Base-by-base conservation (phyloP, 768 basidiomycete genomes). In the Porpolomopsis calyptriformis region DNA sequence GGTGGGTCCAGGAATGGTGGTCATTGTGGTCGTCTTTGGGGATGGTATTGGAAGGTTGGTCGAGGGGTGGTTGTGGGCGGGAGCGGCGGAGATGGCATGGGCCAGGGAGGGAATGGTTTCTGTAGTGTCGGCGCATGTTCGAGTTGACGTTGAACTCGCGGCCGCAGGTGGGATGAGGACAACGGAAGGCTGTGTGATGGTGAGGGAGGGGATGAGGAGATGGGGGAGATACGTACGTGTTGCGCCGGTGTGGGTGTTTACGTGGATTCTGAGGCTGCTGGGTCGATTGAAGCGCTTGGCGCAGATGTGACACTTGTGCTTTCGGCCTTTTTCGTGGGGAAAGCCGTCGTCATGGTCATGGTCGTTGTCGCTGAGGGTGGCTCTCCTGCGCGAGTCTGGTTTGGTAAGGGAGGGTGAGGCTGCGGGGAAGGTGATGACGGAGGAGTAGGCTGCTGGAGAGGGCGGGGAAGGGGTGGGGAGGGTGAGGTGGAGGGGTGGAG, bases 121-220 rank as follows among this genome's bases (percentile, higher is more conserved):
- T 69, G 57, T 78, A 80, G 54, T 88, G 85, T 4, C 85, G 69
- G 24, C 85, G 73, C 85, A 87, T 87, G 59, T 88, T 89, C 0
- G 82, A 85, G 58, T 85, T 85, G 40, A 86, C 86, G 52, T 85
- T 87, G 64, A 88, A 88, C 49, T 81, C 76, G 33, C 82, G 73
- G 34, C 79, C 80, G 57, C 85, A 87, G 35, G 76, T 73, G 4
- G 78, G 81, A 69, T 68, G 82, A 4, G 82, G 81, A 53, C 85
- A 88, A 31, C 74, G 69, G 64, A 82, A 85, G 18, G 84, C 86
- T 83, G 57, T 25, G 43, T 26, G 22, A 48, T 38, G 14, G 44
- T 24, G 33, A 3, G 33, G 20, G 25, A 31, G 16, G 37, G 27
- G 8, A 46, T 16, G 40, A 34, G 25, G 43, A 45, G 25, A 12